Conservation (phyloP, 257 asterid genomes). For the Catharanthus roseus region DNA sequence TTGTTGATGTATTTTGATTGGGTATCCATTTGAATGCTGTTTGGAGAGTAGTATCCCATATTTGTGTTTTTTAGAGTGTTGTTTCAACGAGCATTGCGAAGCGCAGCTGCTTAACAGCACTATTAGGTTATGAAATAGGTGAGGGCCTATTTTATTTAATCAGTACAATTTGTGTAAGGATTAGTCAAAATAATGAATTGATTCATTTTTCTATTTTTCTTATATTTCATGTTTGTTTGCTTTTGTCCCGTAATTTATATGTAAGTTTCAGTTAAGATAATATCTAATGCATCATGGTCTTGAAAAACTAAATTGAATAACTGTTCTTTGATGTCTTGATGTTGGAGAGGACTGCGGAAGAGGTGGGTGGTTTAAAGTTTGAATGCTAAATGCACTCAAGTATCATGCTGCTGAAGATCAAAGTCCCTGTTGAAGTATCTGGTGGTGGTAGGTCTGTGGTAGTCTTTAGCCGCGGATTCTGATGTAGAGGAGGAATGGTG, state of each 20-base stretch:
- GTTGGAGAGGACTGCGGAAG: background rate
- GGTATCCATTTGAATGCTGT: constrained; percentile 17
- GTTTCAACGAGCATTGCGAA: constrained; percentile 14
- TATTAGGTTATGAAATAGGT: constrained; percentile 19
- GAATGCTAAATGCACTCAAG: background rate
- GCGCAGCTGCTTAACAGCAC: constrained; percentile 26
- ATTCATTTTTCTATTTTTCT: constrained; percentile 18
- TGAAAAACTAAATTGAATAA: background rate
- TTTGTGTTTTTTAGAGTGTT: constrained; percentile 11
- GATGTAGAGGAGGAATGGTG: too few relatives aligned
- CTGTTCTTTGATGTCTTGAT: background rate
- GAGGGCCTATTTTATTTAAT: constrained; percentile 21
- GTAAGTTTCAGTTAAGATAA: background rate
- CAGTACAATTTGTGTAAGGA: constrained; percentile 17
- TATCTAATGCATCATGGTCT: background rate
- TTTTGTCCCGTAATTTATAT: background rate
- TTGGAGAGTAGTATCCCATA: constrained; percentile 8
- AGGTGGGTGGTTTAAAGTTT: background rate
- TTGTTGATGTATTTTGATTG: constrained; percentile 14
- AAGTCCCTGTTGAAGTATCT: background rate
- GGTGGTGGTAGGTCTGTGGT: background rate
- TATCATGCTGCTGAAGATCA: background rate
- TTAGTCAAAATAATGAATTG: constrained; percentile 25
- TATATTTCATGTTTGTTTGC: background rate
- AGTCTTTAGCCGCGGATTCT: background rate